Base-by-base conservation (phyloP, 441 rosid species). In the Lagerstroemia fauriei region DNA sequence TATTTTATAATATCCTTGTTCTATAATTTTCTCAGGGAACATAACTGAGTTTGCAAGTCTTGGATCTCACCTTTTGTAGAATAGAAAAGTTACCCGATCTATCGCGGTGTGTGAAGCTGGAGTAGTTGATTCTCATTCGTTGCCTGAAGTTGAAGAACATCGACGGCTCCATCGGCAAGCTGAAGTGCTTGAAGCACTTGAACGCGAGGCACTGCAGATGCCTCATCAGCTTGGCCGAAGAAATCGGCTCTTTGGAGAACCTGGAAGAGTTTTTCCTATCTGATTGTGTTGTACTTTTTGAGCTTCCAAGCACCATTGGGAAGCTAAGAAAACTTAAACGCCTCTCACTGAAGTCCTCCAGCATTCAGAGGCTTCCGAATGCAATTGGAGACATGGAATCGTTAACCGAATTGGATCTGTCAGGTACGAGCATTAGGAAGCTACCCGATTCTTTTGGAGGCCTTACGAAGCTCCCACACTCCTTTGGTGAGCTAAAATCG, bases 371-470 rank as follows among this genome's bases (percentile, higher is more conserved):
- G 9, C 69, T 32, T 77, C 81, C 81, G 11, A 48, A 38, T 32
- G 14, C 47, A 10, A 20, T 59, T 59, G 79, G 70, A 34, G n/a
- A 77, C 29, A 20, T 77, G 27, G 41, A 32, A 20, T 56, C 82
- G 1, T 48, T 70, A 71, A 46, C 29, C 17, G 59, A 12, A 46
- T 48, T 79, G 50, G 61, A 69, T 31, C 51, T 79, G 53, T 53
- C 69, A 27, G 38, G 31, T 50, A 4, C 27, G 1, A 0, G 29
- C 13, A 53, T 50, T 13, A 27, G 0, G 4, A 51, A 68, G 51
- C 34, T 53, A 48, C 82, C 82, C 17, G 31, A 38, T 27, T 79
- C 82, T 25, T 27, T 70, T 51, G 82, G 76, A 69, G 7, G 34
- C 27, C 82, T 79, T 11, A 11, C 25, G 61, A 72, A 5, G 56